These are phyloP conservation scores for Tuber borchii DNA, from an alignment of 495 filamentous ascomycete genomes.

Conservation along the genomic window DNA sequence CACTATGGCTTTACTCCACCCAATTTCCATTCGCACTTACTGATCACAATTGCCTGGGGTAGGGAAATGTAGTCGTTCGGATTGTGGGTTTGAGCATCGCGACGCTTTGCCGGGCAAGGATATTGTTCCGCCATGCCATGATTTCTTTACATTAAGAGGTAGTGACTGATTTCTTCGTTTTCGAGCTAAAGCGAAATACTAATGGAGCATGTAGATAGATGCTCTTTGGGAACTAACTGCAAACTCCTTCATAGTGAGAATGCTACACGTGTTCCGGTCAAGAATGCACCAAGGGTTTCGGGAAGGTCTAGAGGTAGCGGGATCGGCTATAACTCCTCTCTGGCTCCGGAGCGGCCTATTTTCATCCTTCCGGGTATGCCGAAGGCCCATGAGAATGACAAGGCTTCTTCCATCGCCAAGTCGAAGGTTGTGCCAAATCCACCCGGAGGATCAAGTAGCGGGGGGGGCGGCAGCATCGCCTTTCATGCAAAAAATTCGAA, in stretches of 20 bases:
- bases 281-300: not conserved
- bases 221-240: slow-evolving; percentile 6
- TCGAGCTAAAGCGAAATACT: slow-evolving; percentile 6
- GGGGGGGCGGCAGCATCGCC: not conserved
- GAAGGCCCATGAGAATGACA: not conserved
- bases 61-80: slow-evolving; percentile 14
- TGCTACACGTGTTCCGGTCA: not conserved
- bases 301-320: not conserved
- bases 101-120: not conserved
- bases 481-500: not conserved
- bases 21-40: not conserved
- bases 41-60: not conserved
- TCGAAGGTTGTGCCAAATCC: not conserved
- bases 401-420: not conserved
- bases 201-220: slow-evolving; percentile 14
- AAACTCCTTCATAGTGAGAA: slow-evolving; percentile 8
- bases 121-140: slow-evolving; percentile 11
- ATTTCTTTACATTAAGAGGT: slow-evolving; percentile 21
- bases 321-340: not conserved
- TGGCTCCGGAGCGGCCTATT: not conserved
- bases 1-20: not conserved
- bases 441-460: not conserved
- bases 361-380: not conserved
- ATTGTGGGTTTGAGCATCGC: slow-evolving; percentile 20
- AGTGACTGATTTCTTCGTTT: slow-evolving; percentile 6